Base-by-base conservation (phyloP, 352 stramenopile species). In the Hyaloperonospora arabidopsidis region DNA sequence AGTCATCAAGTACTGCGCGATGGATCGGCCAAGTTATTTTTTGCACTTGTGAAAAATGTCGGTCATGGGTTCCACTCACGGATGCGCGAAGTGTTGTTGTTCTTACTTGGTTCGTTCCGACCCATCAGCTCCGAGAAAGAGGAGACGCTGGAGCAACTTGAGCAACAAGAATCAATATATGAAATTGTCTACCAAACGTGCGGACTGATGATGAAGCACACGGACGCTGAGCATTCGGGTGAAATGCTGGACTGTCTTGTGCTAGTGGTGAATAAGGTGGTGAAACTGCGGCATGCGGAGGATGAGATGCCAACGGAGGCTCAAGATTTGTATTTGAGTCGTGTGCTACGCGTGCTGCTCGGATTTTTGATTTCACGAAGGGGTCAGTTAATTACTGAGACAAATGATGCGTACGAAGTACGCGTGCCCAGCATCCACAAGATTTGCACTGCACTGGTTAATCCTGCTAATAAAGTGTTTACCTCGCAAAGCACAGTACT, bases 1-100 rank as follows among this genome's bases (percentile, higher is more conserved):
- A 79, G 75, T 40, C 70, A 92, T 45, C 65, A 83, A 11, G 64
- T 86, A n/a, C 47, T 95, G n/a, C 70, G 68, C 11, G 79, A 95
- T 41, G 85, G 85, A 8, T 89, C 81, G n/a, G 79, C 85, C n/a
- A 90, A 87, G 48, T 65, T 95, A 5, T 84, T 93, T 23, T 90
- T 95, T 45, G 75, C 72, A 15, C 65, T 95, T 2, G 62, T 93
- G 23, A 84, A 84, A 28, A 93, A 93, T 46, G 84, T 95, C 12
- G 84, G 84, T 45, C 72, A 87, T 52, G 76, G 83, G 0, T 93
- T 95, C 63, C 84, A 95, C 64, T 93, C 84, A 41, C 70, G 85
- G 19, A 93, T 90, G 84, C 61, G 67, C 21, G 81, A 92, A 18
- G 74, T 93, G 29, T 69, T 93, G 38, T 52, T 85, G 4, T 80